Evolutionary conservation across 495 filamentous ascomycete species (phyloP).

Genomic region (Penicillium psychrofluorescens): DNA sequence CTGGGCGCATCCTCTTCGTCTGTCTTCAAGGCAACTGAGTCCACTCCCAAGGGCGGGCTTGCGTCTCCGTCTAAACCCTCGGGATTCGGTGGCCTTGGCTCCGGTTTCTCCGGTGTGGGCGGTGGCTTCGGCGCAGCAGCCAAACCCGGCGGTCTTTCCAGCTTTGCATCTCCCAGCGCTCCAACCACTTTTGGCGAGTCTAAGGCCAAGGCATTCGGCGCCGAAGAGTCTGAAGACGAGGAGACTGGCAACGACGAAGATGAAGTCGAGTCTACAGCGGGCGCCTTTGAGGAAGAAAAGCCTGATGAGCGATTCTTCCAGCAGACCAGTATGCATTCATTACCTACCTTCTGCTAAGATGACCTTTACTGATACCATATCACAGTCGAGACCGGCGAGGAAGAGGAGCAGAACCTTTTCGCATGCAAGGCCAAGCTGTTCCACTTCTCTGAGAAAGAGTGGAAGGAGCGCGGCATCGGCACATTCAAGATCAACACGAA

Average conservation of each 20-base stretch:
- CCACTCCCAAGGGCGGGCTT: slow-evolving; percentile 2
- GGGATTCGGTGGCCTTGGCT: slow-evolving; percentile 33
- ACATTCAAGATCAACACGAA: slow-evolving; percentile 74
- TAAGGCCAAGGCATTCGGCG: slow-evolving; percentile 64
- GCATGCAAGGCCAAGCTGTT: slow-evolving; percentile 71
- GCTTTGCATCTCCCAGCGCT: slow-evolving; percentile 60
- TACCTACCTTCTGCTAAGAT: neutral
- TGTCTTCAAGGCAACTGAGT: slow-evolving; percentile 26
- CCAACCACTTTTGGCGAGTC: slow-evolving; percentile 43
- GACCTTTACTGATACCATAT: slow-evolving; percentile 9
- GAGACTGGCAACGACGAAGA: slow-evolving; percentile 40
- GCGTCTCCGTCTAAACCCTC: slow-evolving; percentile 7
- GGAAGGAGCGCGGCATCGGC: slow-evolving; percentile 82
- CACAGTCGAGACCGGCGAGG: slow-evolving; percentile 69
- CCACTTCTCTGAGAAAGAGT: slow-evolving; percentile 61
- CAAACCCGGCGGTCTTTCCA: slow-evolving; percentile 47
- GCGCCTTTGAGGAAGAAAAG: slow-evolving; percentile 45
- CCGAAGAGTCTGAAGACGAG: slow-evolving; percentile 55
- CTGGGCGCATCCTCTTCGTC: slow-evolving; percentile 35
- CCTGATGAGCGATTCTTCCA: slow-evolving; percentile 61
- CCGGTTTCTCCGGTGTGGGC: slow-evolving; percentile 46
- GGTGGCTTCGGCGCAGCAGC: slow-evolving; percentile 44
- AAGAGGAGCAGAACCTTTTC: slow-evolving; percentile 53
- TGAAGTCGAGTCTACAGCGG: slow-evolving; percentile 18
- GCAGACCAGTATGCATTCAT: slow-evolving; percentile 53